A percentile compares a stretch with the other conserved stretches of the same genome.
phyloP scores from a whole-genome alignment of 73 alveolate genomes.

The Paramecium bursaria region DNA sequence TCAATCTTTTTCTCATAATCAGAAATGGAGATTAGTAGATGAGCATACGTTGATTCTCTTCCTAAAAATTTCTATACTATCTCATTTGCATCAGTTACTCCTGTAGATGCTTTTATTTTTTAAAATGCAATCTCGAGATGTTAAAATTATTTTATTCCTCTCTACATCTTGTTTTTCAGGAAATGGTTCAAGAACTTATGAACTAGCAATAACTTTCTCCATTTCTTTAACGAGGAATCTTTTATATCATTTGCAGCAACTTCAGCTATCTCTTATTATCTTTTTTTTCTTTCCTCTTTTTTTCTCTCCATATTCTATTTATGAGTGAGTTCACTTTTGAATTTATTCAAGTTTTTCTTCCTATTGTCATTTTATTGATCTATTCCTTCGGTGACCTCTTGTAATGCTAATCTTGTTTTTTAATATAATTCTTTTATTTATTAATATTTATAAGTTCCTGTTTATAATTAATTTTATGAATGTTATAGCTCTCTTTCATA shows the following conservation, averaged over 20 bases:
- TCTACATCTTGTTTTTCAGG: slow-evolving; percentile 61
- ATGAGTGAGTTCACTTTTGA: slow-evolving; percentile 49
- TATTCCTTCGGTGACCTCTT: neutral
- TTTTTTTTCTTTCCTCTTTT: slow-evolving; percentile 67
- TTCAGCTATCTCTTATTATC: slow-evolving; percentile 71
- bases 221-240: slow-evolving; percentile 61
- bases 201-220: slow-evolving; percentile 68
- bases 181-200: slow-evolving; percentile 63
- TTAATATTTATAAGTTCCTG: slow-evolving; percentile 36
- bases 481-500: slow-evolving; percentile 20
- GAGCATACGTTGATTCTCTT: slow-evolving; percentile 68
- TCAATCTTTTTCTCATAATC: slow-evolving; percentile 68
- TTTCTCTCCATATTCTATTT: slow-evolving; percentile 44
- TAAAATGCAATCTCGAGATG: slow-evolving; percentile 58
- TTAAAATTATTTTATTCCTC: slow-evolving; percentile 45
- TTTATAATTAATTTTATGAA: neutral
- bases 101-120: slow-evolving; percentile 69
- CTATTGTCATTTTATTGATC: slow-evolving; percentile 62
- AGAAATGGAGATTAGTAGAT: slow-evolving; percentile 53
- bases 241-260: slow-evolving; percentile 68
- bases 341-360: slow-evolving; percentile 47
- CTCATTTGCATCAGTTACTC: slow-evolving; percentile 62
- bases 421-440: slow-evolving; percentile 17
- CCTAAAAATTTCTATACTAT: slow-evolving; percentile 62
- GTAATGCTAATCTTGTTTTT: neutral